Evolutionary conservation across 2,329 filamentous ascomycete species (phyloP), one percentile per base, ranked within the genome.

Genomic region (Arthrobotrys musiformis): DNA sequence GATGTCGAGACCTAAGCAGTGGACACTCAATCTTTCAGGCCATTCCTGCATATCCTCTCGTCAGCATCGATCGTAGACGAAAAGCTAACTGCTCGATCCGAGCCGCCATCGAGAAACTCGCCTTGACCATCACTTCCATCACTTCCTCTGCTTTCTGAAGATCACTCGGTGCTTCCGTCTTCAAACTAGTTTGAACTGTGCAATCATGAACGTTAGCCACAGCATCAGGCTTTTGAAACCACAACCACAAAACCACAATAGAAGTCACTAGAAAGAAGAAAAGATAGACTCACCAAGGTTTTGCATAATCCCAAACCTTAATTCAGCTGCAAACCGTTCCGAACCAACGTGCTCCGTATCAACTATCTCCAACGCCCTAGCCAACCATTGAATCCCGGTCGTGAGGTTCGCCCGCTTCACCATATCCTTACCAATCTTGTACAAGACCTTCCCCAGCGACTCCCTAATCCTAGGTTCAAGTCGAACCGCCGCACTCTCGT

Each of bases 321-420:
- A 85, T 66, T 94, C 90, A 24, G 87, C 83, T 0, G 88, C 88
- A 79, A 90, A 87, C 5, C 86, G 84, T 28, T 89, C 89, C 2
- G 91, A 83, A 17, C 84, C 83, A 22, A 89, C 87, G 0, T 88
- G 80, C 7, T 88, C 85, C 67, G 89, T 80, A 61, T 87, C 86
- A 26, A 94, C 85, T 28, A 90, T 81, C 9, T 89, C 84, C 58
- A 88, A 86, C 1, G 92, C 90, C 79, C 92, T 87, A 68, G 90
- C 87, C 0, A 97, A 84, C 95, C 94, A 98, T 80, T 87, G 89
- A 1, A 87, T 82, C 0, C 92, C 91, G 50, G 86, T 81, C 0
- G 84, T 80, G 78, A 86, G 86, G 62, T 91, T 86, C 6, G 85
- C 84, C 62, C 86, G 87, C 2, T 81, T 82, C 1, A 89, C 82